These are phyloP conservation scores for Tetraselmis striata DNA, from an alignment of 139 green algal species.

Conservation along the genomic window DNA sequence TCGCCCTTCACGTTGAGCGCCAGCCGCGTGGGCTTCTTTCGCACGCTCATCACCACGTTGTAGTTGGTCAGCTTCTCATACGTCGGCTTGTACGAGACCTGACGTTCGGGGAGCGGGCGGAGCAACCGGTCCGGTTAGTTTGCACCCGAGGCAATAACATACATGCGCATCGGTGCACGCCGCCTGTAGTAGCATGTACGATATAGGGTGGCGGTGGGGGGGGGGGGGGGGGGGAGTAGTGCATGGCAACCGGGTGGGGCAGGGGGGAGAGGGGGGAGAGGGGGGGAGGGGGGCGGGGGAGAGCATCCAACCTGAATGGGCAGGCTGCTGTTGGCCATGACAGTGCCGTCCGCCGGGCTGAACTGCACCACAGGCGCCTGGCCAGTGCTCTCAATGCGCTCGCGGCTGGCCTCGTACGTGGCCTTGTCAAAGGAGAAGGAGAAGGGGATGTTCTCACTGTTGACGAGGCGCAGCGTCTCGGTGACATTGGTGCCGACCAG, in stretches of 20 bases:
- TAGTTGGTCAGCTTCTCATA: slow-evolving; percentile 58
- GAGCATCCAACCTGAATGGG: too few species aligned
- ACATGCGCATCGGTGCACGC: too few species aligned
- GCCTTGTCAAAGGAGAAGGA: slow-evolving; percentile 59
- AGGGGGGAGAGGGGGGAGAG: too few species aligned
- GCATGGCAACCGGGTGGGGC: too few species aligned
- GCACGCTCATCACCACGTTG: slow-evolving; percentile 62
- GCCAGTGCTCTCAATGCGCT: slow-evolving; percentile 35
- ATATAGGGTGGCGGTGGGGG: too few species aligned
- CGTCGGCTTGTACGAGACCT: slow-evolving; percentile 47
- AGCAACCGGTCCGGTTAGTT: too few species aligned
- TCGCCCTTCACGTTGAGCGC: slow-evolving; percentile 76
- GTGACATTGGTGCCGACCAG: slow-evolving; percentile 32
- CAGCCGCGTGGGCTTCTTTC: slow-evolving; percentile 56
- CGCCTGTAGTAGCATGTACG: too few species aligned
- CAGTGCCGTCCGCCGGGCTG: slow-evolving; percentile 38
- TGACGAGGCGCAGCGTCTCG: slow-evolving; percentile 45
- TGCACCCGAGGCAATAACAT: too few species aligned
- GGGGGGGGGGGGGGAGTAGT: too few species aligned
- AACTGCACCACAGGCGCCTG: slow-evolving; percentile 40
- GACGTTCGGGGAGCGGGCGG: too few species aligned
- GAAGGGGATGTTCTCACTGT: slow-evolving; percentile 69
- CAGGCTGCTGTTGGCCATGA: slow-evolving; percentile 42
- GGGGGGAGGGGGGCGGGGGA: too few species aligned
- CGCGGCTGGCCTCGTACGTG: slow-evolving; percentile 51